Base-by-base conservation (phyloP, 2,329 filamentous ascomycete species). In the Alternaria consortialis region DNA sequence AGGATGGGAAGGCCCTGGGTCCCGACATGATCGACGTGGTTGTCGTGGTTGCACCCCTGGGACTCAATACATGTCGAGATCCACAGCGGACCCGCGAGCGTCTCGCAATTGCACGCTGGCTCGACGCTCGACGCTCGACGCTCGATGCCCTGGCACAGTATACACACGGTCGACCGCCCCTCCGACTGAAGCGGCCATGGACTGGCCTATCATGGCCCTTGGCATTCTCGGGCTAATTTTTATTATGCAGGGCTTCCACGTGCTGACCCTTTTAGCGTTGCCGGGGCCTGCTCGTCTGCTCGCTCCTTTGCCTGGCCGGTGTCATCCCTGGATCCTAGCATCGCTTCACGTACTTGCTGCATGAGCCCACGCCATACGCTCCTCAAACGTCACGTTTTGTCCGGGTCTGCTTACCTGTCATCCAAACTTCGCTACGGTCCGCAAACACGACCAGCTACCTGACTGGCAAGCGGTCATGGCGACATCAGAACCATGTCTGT, bases 211-310 rank as follows among this genome's bases (percentile, higher is more conserved):
- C 20, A 20, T 40, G 39, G 58, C 20, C 50, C 53, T 51, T 56
- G 44, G 53, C 53, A 42, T 42, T 40, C 57, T 57, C 59, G 62
- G 63, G 34, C 50, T 58, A 63, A 60, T 60, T 60, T 53, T 39
- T 47, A 53, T 12, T 31, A 62, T 56, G 58, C 70, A 71, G 65
- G 70, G 68, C 55, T 53, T 58, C 70, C 70, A 73, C 70, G 70
- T 73, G 70, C 66, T 63, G 60, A 55, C 62, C 50, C 46, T 37
- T 53, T 66, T 67, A 56, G 65, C 60, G 55, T 34, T 17, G 47
- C 51, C 53, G 51, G 57, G 55, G 52, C 60, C 31, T 51, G 48
- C 48, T 48, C 48, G 43, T 56, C 53, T 53, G 43, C 42, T 17
- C 50, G 36, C 44, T 51, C 37, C 52, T 58, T 51, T 36, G 23